Percentiles rank a stretch among this genome's conserved stretches.
Evolutionary conservation across 2,329 filamentous ascomycete genomes (phyloP).

Genomic region (Aspergillus pseudoglaucus): DNA sequence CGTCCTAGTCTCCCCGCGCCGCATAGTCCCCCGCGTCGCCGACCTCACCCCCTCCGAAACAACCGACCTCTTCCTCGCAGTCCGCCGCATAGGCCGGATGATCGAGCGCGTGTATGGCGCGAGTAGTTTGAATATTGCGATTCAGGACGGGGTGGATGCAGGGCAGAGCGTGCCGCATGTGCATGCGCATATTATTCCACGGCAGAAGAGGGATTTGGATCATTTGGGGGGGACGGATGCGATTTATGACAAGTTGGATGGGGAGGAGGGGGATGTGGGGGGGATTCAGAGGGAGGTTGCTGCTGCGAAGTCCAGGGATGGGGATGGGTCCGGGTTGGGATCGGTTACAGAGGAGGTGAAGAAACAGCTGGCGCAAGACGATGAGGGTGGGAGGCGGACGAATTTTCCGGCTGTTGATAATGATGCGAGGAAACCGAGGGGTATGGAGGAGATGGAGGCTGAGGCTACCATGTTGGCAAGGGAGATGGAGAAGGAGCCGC

Average conservation of each 20-base stretch:
- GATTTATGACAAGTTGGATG: slow-evolving; percentile 77
- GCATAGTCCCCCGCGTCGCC: slow-evolving; percentile 62
- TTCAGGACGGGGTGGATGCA: slow-evolving; percentile 87
- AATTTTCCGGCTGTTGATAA: slow-evolving; percentile 68
- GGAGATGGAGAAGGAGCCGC: slow-evolving; percentile 32
- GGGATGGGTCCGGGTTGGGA: slow-evolving; percentile 28
- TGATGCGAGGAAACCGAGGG: slow-evolving; percentile 59
- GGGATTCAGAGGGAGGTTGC: slow-evolving; percentile 23
- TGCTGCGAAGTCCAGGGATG: background rate
- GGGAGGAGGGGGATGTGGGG: slow-evolving; percentile 76
- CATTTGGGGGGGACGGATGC: slow-evolving; percentile 58
- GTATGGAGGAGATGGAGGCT: slow-evolving; percentile 66
- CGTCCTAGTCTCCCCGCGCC: slow-evolving; percentile 77
- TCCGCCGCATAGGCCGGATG: slow-evolving; percentile 74
- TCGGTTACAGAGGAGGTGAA: background rate
- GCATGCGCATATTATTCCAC: slow-evolving; percentile 85
- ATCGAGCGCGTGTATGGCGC: slow-evolving; percentile 57
- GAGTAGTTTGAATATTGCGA: slow-evolving; percentile 80
- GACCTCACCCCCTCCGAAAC: slow-evolving; percentile 68
- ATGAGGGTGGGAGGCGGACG: slow-evolving; percentile 37
- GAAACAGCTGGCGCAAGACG: slow-evolving; percentile 15
- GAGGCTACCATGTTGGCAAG: slow-evolving; percentile 54
- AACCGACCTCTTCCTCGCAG: slow-evolving; percentile 79
- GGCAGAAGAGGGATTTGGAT: slow-evolving; percentile 54
- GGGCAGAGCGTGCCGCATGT: slow-evolving; percentile 93